These are phyloP conservation scores for Chlorociboria aeruginascens DNA, from an alignment of 495 filamentous ascomycete species.

Conservation along the genomic window DNA sequence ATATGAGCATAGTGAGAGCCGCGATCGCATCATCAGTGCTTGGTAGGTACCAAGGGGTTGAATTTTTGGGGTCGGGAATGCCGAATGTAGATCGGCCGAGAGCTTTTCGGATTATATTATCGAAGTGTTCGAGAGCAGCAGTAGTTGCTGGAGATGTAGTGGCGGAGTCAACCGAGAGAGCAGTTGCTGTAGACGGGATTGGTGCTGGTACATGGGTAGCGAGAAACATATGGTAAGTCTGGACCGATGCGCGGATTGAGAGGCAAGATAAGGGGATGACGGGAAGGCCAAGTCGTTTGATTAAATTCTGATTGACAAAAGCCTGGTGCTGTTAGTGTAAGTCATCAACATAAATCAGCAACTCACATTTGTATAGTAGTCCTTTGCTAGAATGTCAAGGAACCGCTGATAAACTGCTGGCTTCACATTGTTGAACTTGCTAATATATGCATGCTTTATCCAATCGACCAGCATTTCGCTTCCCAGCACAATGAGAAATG, in stretches of 20 bases:
- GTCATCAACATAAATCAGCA: not conserved
- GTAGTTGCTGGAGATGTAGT: conserved; percentile 54
- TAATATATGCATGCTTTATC: conserved; percentile 95
- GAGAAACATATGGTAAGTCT: conserved; percentile 98
- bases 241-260: conserved; percentile 86
- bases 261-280: conserved; percentile 88
- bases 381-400: conserved; percentile 85
- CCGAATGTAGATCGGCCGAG: conserved; percentile 56
- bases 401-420: conserved; percentile 81
- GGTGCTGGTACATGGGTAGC: conserved; percentile 69
- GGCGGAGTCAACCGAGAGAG: conserved; percentile 46
- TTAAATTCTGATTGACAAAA: conserved; percentile 80
- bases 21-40: conserved; percentile 58
- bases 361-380: conserved; percentile 86
- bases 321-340: conserved; percentile 36
- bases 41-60: conserved; percentile 29
- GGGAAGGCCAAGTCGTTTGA: conserved; percentile 79
- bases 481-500: conserved; percentile 84
- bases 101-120: conserved; percentile 59
- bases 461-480: conserved; percentile 96
- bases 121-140: conserved; percentile 61
- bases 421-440: conserved; percentile 94
- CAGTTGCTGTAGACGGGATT: conserved; percentile 55
- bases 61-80: conserved; percentile 25
- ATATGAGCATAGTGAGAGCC: conserved; percentile 57